These are phyloP conservation scores for Coniochaeta sp. DNA, from an alignment of 2,329 filamentous ascomycete species.

Conservation along the genomic window DNA sequence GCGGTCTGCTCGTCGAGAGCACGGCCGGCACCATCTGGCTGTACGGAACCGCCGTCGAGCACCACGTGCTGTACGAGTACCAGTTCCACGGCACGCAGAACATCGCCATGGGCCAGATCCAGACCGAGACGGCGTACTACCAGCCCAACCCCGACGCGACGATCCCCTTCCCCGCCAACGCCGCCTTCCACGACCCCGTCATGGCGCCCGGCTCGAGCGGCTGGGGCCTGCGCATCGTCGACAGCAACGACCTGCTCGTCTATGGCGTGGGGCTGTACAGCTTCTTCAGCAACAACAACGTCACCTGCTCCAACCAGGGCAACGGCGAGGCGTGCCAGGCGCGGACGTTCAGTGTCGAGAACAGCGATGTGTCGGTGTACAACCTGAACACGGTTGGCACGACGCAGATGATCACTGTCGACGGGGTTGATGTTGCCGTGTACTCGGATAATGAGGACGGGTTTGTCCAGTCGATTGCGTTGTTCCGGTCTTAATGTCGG, in stretches of 20 bases:
- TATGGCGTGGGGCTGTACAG: conserved; percentile 56
- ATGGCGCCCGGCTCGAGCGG: conserved; percentile 37
- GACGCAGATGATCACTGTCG: conserved; percentile 26
- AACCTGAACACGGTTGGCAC: conserved; percentile 40
- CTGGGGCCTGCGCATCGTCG: conserved; percentile 55
- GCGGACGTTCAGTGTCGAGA: conserved; percentile 29
- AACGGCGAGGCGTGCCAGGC: conserved; percentile 31
- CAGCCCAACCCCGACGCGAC: conserved; percentile 51
- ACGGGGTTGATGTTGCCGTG: conserved; percentile 15
- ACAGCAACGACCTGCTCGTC: conserved; percentile 41
- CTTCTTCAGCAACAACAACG: conserved; percentile 53
- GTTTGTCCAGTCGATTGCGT: conserved; percentile 15
- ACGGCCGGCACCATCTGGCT: conserved; percentile 42
- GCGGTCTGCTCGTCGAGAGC: conserved; percentile 29
- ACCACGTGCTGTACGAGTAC: conserved; percentile 57
- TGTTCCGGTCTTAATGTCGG: conserved; percentile 8
- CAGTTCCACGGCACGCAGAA: conserved; percentile 50
- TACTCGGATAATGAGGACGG: conserved; percentile 14
- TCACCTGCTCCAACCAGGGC: conserved; percentile 25
- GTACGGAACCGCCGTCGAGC: conserved; percentile 53
- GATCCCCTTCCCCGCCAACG: conserved; percentile 38
- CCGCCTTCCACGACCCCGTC: conserved; percentile 34
- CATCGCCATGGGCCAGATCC: conserved; percentile 53
- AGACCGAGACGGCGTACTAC: conserved; percentile 63
- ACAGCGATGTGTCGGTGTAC: conserved; percentile 30